A percentile compares a stretch with the other conserved stretches of the same genome.
phyloP scores from a whole-genome alignment of 2,329 filamentous ascomycete genomes.

The Cyclaneusma minus region DNA sequence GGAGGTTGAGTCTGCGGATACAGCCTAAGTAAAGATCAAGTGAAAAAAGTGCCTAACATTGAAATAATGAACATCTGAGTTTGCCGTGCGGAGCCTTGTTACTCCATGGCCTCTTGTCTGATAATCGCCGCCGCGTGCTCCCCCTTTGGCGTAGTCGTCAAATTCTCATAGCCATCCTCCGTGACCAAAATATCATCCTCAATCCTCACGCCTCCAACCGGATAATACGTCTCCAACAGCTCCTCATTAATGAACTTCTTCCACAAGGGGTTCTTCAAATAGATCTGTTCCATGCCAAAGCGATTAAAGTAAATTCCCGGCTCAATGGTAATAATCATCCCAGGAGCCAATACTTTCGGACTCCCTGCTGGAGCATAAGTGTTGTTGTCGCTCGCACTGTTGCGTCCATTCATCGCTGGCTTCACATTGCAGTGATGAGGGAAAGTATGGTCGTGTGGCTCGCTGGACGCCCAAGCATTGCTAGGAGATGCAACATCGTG shows the following conservation, averaged over 20 bases:
- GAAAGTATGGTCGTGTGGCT: neutral
- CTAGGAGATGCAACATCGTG: constrained; percentile 50
- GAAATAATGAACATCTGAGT: too few species aligned
- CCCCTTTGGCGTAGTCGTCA: constrained; percentile 67
- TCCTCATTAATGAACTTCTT: constrained; percentile 47
- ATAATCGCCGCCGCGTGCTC: constrained; percentile 52
- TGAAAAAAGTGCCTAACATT: too few species aligned
- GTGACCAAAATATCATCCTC: constrained; percentile 84
- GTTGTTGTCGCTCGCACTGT: too few species aligned
- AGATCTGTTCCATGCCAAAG: constrained; percentile 56
- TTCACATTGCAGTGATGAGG: too few species aligned
- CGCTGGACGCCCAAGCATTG: too few species aligned
- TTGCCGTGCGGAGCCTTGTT: too few species aligned
- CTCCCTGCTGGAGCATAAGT: neutral
- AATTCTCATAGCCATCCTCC: constrained; percentile 62
- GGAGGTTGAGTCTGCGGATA: too few species aligned
- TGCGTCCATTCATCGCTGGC: too few species aligned
- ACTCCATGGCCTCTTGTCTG: too few species aligned
- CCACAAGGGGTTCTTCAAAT: constrained; percentile 41
- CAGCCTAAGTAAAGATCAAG: too few species aligned
- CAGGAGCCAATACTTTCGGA: constrained; percentile 29
- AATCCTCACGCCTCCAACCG: constrained; percentile 77
- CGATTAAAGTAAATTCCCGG: constrained; percentile 68
- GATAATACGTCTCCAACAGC: constrained; percentile 54
- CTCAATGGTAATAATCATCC: constrained; percentile 66